Evolutionary conservation across 2,329 filamentous ascomycete species (phyloP), one percentile per base, ranked within the genome.

Genomic region (Phyllosticta paracitricarpa): DNA sequence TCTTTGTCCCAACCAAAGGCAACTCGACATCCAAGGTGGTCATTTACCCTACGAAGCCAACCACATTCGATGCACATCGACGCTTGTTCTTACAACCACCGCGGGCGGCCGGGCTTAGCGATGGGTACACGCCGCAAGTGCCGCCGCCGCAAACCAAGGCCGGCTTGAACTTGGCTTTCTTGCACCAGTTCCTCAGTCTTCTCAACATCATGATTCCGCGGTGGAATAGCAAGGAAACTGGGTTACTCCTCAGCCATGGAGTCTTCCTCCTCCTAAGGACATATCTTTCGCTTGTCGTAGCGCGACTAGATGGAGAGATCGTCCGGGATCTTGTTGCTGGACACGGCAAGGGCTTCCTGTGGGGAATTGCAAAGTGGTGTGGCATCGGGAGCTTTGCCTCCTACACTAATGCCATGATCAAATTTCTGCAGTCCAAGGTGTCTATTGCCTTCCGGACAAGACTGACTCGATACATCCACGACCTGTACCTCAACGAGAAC

Each of bases 351-450:
- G 82, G 85, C 0, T 99, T 99, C 72, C 78, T 94, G 8, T 89
- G 87, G 85, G 94, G 94, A 5, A 88, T 99, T 55, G 73, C 87
- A 56, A 97, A 97, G 80, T 99, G 94, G 94, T 91, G 92, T 66
- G 91, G 93, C 2, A 87, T 99, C 40, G 94, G 94, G 52, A 90
- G 89, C 2, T 86, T 97, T 65, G 93, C 92, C 8, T 96, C 93
- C 0, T 99, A 99, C 71, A 97, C 93, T 57, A 99, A 99, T 74
- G 91, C 93, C 60, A 97, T 95, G 89, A 99, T 99, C 80, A 97
- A 97, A 75, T 99, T 89, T 76, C 82, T 99, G 64, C 93, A 99
- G 75, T 93, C 90, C 57, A 99, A 99, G 78, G 91, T 99, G 59
- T 96, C 93, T 6, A 99, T 99, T 66, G 93, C 95, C 35, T 99